Percentiles rank a stretch among this genome's conserved stretches.
phyloP scores from a whole-genome alignment of 108 stramenopile species.

The Bacterosira constricta region DNA sequence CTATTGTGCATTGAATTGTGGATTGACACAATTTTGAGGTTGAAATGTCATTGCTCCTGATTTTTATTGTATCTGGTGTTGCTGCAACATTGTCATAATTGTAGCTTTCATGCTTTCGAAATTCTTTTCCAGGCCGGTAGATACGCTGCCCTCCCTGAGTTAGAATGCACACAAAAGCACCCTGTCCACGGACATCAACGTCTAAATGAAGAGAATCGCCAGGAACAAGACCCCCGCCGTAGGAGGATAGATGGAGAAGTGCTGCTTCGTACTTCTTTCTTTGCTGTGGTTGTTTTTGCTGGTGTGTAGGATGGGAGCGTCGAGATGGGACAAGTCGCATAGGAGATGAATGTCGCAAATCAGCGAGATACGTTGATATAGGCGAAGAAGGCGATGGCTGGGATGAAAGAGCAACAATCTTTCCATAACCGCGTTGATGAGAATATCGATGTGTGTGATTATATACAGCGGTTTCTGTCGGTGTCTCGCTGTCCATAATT shows the following conservation, averaged over 20 bases:
- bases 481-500: not conserved
- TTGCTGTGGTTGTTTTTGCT: not conserved
- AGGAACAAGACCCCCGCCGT: conserved; percentile 81
- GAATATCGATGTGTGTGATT: not conserved
- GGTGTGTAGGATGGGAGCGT: conserved; percentile 21
- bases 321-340: conserved; percentile 48
- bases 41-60: not conserved
- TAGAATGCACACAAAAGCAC: conserved; percentile 61
- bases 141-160: conserved; percentile 79
- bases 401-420: conserved; percentile 38
- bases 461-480: not conserved
- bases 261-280: conserved; percentile 49
- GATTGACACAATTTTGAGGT: conserved; percentile 23
- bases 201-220: conserved; percentile 62
- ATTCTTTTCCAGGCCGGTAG: conserved; percentile 51
- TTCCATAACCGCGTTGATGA: conserved; percentile 40
- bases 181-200: conserved; percentile 53
- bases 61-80: not conserved
- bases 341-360: conserved; percentile 43
- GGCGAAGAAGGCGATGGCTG: not conserved
- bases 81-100: conserved; percentile 4
- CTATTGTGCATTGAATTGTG: conserved; percentile 30
- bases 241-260: conserved; percentile 66
- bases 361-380: conserved; percentile 28
- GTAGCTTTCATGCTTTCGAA: conserved; percentile 13